Evolutionary conservation across 2,329 filamentous ascomycete genomes (phyloP), one percentile per base, ranked within the genome.

Genomic region (Fusarium torreyae): DNA sequence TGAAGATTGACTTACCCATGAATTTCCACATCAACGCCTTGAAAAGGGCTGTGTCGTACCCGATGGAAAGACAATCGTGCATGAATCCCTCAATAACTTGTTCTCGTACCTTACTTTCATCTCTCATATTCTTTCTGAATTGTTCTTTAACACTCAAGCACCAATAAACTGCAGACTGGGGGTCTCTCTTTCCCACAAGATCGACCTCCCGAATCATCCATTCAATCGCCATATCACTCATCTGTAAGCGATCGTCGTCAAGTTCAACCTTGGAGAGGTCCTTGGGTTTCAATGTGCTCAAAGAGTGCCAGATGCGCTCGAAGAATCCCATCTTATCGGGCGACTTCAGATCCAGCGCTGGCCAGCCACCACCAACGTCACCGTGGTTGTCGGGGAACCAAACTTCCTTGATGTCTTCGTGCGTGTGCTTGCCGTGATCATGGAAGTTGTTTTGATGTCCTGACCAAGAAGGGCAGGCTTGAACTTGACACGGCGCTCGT

Each of bases 341-440:
- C 4, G 50, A 63, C 5, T 77, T 73, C 1, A 74, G 52, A 1
- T 63, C 46, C 8, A 60, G 28, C 9, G 80, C 77, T 0, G 79
- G 79, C 82, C 84, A 87, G 0, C 86, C 86, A 1, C 86, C 86
- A 2, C 86, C 86, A 7, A 87, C 80, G 48, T 87, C 85, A 6
- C 82, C 82, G 50, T 88, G 86, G 58, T 82, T 82, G 2, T 86
- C 86, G 0, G 85, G 81, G 66, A 87, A 87, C 84, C 85, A 88
- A 34, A 87, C 83, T 63, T 88, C 85, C 45, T 73, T 71, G 58
- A 85, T 77, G 39, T 84, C 80, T 33, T 84, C 81, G 2, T 59
- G 22, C 15, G 5, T 26, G 9, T 1, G 17, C 20, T 17, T n/a
- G 9, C 8, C 24, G 1, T 20, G 15, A 1, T 75, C 58, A 1